Evolutionary conservation across 2,329 filamentous ascomycete genomes (phyloP).

Genomic region (Fusarium temperatum): DNA sequence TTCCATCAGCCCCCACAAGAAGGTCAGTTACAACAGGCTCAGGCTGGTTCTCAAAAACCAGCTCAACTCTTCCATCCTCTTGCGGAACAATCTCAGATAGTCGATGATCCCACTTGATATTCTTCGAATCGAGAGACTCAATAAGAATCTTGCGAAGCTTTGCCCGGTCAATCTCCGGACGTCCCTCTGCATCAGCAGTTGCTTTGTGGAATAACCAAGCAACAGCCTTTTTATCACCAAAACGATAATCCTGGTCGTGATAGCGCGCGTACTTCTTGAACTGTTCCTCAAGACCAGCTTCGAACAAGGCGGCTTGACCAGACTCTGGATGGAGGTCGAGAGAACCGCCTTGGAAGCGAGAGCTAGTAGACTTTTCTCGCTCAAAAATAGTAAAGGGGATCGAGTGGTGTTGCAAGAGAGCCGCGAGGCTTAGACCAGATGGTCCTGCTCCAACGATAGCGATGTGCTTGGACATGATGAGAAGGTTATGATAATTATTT

Average conservation of each 20-base stretch:
- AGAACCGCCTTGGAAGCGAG: not conserved
- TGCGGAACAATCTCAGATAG: not conserved
- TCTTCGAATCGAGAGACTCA: not conserved
- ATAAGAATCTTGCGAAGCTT: not conserved
- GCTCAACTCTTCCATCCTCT: not conserved
- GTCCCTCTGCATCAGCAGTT: not conserved
- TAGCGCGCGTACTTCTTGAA: not conserved
- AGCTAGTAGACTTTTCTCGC: not conserved
- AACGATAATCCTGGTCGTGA: not conserved
- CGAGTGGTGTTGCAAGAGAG: not conserved
- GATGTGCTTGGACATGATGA: not conserved
- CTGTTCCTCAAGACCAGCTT: not conserved
- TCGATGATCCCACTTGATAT: not conserved
- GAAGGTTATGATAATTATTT: fast-evolving
- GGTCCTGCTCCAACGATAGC: not conserved
- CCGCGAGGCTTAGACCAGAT: not conserved
- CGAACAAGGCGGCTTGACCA: not conserved
- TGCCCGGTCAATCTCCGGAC: not conserved
- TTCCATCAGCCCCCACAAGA: not conserved
- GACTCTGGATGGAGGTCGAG: not conserved
- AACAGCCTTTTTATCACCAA: not conserved
- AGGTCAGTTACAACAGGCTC: not conserved
- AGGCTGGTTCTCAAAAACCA: not conserved
- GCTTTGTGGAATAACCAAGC: not conserved
- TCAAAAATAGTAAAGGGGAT: not conserved